Evolutionary conservation across 2,329 filamentous ascomycete genomes (phyloP).

Genomic region (Xylariaceae sp.): DNA sequence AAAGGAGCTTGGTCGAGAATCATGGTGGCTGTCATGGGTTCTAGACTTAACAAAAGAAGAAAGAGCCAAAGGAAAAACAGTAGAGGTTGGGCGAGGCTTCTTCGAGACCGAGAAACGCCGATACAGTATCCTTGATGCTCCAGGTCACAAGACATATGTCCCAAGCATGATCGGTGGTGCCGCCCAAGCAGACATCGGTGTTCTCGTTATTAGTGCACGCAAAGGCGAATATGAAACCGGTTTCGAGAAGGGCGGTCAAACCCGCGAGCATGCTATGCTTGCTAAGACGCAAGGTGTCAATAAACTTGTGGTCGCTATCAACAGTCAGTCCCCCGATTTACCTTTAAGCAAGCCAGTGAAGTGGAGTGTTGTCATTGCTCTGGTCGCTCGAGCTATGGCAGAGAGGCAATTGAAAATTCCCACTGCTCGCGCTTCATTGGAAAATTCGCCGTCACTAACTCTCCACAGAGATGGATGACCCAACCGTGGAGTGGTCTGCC

Average conservation of each 20-base stretch:
- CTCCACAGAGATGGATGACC: conserved; percentile 78
- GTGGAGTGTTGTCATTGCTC: neutral
- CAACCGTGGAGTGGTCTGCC: conserved; percentile 93
- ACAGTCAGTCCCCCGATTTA: conserved; percentile 47
- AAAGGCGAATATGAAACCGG: conserved; percentile 99
- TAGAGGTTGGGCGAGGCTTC: conserved; percentile 92
- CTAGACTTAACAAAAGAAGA: conserved; percentile 97
- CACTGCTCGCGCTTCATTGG: neutral
- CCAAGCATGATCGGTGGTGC: conserved; percentile 97
- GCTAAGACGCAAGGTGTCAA: conserved; percentile 98
- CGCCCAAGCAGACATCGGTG: conserved; percentile 88
- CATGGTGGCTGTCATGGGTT: conserved; percentile 98
- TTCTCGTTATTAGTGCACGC: conserved; percentile 90
- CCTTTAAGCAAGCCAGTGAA: neutral
- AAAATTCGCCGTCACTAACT: conserved; percentile 4
- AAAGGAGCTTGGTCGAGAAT: conserved; percentile 92
- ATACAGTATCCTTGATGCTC: conserved; percentile 95
- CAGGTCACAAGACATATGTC: conserved; percentile 96
- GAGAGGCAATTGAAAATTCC: neutral
- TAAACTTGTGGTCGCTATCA: conserved; percentile 90
- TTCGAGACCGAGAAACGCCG: conserved; percentile 95
- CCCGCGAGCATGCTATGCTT: conserved; percentile 93
- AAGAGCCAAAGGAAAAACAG: conserved; percentile 92
- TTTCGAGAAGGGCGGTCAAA: conserved; percentile 93
- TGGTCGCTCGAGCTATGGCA: neutral